A percentile compares a stretch with the other conserved stretches of the same genome.
phyloP scores from a whole-genome alignment of 352 stramenopile genomes.

The Stramenopiles sp. region DNA sequence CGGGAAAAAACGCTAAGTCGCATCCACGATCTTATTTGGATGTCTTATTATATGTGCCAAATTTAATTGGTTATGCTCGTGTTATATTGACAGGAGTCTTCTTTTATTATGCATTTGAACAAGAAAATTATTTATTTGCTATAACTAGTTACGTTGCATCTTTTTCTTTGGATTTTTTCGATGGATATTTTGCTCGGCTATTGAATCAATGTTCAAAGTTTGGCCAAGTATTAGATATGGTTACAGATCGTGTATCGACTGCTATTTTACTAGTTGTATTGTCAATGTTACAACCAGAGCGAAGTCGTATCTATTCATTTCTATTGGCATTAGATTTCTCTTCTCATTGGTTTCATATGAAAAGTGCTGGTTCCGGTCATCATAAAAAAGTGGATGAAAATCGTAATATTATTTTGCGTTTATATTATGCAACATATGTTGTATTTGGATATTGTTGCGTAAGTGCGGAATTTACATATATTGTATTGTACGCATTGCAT shows the following conservation, averaged over 20 bases:
- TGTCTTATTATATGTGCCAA: constrained; percentile 71
- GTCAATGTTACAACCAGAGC: constrained; percentile 60
- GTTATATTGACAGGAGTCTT: constrained; percentile 58
- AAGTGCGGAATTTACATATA: constrained; percentile 68
- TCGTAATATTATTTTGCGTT: constrained; percentile 75
- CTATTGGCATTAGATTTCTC: constrained; percentile 85
- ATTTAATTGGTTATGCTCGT: constrained; percentile 78
- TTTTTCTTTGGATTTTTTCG: constrained; percentile 92
- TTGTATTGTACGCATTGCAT: constrained; percentile 62
- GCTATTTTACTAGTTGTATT: constrained; percentile 79
- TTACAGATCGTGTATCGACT: constrained; percentile 89
- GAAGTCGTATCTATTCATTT: constrained; percentile 51
- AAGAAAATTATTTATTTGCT: constrained; percentile 39
- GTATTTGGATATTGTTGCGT: constrained; percentile 80
- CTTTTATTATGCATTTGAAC: constrained; percentile 49
- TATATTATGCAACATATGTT: constrained; percentile 72
- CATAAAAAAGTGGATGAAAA: constrained; percentile 75
- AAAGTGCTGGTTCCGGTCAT: constrained; percentile 60
- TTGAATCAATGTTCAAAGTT: constrained; percentile 89
- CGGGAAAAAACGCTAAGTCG: background rate
- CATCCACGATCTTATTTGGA: background rate
- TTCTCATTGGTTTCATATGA: constrained; percentile 96
- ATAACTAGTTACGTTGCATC: constrained; percentile 71
- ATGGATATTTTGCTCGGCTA: constrained; percentile 83
- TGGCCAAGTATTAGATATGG: constrained; percentile 89